These are phyloP conservation scores for Ganoderma lingzhi DNA, from an alignment of 1,284 basidiomycete species.

Conservation along the genomic window DNA sequence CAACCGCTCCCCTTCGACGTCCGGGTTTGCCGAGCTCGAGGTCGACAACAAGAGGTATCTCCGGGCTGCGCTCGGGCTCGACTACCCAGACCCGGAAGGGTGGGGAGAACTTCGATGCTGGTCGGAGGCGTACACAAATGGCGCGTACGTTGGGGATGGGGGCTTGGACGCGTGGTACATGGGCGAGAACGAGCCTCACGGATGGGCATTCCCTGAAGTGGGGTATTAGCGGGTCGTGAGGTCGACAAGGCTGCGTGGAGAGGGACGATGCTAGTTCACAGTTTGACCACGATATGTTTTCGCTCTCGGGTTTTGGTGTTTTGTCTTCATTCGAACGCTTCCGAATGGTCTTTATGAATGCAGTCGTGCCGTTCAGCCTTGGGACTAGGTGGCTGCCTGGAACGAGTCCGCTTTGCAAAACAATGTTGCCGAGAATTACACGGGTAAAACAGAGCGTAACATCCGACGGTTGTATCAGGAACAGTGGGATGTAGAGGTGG, in stretches of 20 bases:
- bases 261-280: not conserved
- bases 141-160: not conserved
- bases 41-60: conserved; percentile 16
- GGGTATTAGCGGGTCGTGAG: not conserved
- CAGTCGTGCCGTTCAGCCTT: not conserved
- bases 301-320: not conserved
- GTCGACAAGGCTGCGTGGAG: not conserved
- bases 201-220: not conserved
- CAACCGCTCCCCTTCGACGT: not conserved
- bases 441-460: not conserved
- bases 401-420: too few relatives aligned
- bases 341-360: not conserved
- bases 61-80: conserved; percentile 8
- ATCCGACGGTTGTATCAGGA: too few relatives aligned
- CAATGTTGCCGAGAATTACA: too few relatives aligned
- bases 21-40: conserved; percentile 12
- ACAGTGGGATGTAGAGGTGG: not conserved
- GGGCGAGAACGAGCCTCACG: not conserved
- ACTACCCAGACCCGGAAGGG: conserved; percentile 1
- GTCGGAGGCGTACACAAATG: conserved; percentile 7
- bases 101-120: not conserved
- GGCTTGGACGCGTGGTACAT: not conserved
- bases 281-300: not conserved
- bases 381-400: not conserved
- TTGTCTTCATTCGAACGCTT: not conserved